Percentiles rank a stretch among this genome's conserved stretches.
These are phyloP conservation scores for Citrus australasica DNA, from an alignment of 345 rosid genomes.

Conservation along the genomic window DNA sequence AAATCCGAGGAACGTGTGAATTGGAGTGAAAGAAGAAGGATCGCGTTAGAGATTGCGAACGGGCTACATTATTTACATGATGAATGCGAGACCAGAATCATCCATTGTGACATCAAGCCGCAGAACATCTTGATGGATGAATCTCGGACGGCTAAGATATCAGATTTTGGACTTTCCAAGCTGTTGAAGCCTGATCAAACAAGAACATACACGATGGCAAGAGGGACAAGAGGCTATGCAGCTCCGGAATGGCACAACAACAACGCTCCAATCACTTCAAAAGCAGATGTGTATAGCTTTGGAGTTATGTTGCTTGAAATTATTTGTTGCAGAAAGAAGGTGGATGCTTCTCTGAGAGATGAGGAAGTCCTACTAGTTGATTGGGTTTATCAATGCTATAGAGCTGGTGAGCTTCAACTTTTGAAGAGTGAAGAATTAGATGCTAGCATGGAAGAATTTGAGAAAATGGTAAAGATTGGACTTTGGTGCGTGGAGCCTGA, in stretches of 20 bases:
- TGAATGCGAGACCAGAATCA: constrained; percentile 13
- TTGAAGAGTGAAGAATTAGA: not conserved
- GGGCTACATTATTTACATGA: constrained; percentile 11
- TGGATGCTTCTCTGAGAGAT: too few species aligned
- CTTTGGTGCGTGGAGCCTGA: not conserved
- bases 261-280: too few species aligned
- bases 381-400: too few species aligned
- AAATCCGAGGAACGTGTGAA: not conserved
- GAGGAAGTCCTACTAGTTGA: too few species aligned
- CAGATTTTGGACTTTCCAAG: constrained; percentile 8
- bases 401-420: not conserved
- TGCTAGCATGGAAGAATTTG: not conserved
- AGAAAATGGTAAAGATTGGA: constrained; percentile 2
- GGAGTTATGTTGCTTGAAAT: too few species aligned
- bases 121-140: constrained; percentile 7
- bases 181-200: constrained; percentile 15
- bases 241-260: too few species aligned
- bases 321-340: too few species aligned
- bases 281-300: too few species aligned
- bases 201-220: not conserved
- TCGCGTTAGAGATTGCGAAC: not conserved
- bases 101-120: constrained; percentile 18
- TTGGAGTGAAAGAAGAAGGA: not conserved
- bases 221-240: constrained; percentile 6
- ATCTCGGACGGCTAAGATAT: not conserved